Conservation (phyloP, 23 red algal genomes). For the Gracilaria gracilis region DNA sequence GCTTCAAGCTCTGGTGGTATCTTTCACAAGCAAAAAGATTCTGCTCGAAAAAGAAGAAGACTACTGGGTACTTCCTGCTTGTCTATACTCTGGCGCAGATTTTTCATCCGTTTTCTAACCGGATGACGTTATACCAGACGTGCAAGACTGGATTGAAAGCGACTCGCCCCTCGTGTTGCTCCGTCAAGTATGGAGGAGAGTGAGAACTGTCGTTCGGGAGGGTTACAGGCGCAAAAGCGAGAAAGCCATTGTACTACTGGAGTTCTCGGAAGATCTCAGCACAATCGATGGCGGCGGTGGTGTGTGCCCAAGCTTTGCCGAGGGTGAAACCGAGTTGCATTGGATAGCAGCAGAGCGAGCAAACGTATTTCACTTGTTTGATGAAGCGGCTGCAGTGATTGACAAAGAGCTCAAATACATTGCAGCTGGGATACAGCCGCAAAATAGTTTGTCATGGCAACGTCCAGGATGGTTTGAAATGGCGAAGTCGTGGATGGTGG, state of each 20-base stretch:
- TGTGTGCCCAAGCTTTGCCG: neutral
- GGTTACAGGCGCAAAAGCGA: neutral
- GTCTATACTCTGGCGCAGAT: conserved; percentile 8
- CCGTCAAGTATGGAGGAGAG: neutral
- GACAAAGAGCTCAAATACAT: neutral
- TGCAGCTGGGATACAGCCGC: neutral
- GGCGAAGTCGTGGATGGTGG: neutral
- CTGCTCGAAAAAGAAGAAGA: neutral
- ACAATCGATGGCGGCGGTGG: neutral
- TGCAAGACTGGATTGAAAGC: neutral
- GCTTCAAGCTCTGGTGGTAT: conserved; percentile 12
- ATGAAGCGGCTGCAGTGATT: neutral
- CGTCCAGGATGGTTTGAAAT: conserved; percentile 2
- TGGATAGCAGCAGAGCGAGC: conserved; percentile 8
- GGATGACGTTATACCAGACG: neutral
- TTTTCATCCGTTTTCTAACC: conserved; percentile 3
- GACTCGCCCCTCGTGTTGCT: neutral
- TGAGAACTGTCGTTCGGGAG: neutral
- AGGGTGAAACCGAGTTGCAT: neutral
- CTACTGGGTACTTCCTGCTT: neutral
- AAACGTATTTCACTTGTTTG: neutral
- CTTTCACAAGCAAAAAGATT: neutral
- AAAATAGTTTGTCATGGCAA: conserved; percentile 4
- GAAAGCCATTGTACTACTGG: neutral
- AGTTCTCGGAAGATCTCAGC: neutral